These are phyloP conservation scores for Stagonosporopsis tanaceti DNA, from an alignment of 2,329 filamentous ascomycete species.

Conservation along the genomic window DNA sequence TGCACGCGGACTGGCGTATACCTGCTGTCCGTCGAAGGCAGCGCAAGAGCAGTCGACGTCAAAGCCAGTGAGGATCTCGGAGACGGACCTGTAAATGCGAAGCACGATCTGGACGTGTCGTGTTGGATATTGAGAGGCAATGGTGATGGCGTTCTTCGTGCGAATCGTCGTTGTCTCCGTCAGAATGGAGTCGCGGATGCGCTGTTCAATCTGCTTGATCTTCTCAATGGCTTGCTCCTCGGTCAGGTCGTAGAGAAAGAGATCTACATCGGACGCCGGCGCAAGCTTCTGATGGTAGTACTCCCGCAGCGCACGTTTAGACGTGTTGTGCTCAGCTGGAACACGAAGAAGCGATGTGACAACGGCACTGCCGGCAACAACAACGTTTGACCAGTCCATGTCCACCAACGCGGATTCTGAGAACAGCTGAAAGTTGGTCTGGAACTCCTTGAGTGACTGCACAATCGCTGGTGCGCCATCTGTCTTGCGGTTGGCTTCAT, in stretches of 20 bases:
- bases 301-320: slow-evolving; percentile 52
- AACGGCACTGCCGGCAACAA: slow-evolving; percentile 82
- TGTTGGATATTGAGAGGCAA: slow-evolving; percentile 82
- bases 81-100: slow-evolving; percentile 82
- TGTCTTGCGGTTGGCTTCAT: slow-evolving; percentile 66
- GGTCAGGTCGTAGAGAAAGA: slow-evolving; percentile 82
- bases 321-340: slow-evolving; percentile 58
- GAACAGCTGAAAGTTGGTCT: slow-evolving; percentile 81
- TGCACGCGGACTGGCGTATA: slow-evolving; percentile 80
- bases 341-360: slow-evolving; percentile 77
- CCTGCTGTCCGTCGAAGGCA: slow-evolving; percentile 81
- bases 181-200: slow-evolving; percentile 78
- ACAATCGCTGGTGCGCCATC: slow-evolving; percentile 74
- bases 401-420: slow-evolving; percentile 79
- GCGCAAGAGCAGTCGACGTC: slow-evolving; percentile 86
- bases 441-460: slow-evolving; percentile 72
- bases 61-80: slow-evolving; percentile 86
- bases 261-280: slow-evolving; percentile 84
- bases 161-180: slow-evolving; percentile 84
- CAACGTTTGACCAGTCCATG: slow-evolving; percentile 82
- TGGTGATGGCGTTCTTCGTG: slow-evolving; percentile 88
- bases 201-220: slow-evolving; percentile 80
- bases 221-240: slow-evolving; percentile 82
- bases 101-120: slow-evolving; percentile 87
- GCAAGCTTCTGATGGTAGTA: slow-evolving; percentile 85